phyloP scores from a whole-genome alignment of 2,329 filamentous ascomycete species.

The Beauveria sp. region DNA sequence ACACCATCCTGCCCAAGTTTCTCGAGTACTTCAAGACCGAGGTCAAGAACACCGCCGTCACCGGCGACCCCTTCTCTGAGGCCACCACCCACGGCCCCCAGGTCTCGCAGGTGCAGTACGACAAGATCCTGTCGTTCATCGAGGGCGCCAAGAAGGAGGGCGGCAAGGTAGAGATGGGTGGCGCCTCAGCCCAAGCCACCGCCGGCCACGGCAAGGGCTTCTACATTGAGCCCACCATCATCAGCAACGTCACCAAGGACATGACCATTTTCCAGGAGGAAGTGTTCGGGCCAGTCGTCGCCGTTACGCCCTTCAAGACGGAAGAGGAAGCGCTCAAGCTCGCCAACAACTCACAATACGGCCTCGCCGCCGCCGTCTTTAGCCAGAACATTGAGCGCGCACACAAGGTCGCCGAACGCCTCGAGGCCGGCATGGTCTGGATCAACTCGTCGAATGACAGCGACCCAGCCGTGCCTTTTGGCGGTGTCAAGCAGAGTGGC shows the following conservation, averaged over 20 bases:
- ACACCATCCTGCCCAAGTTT: constrained; percentile 54
- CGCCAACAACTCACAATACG: constrained; percentile 49
- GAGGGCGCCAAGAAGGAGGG: constrained; percentile 62
- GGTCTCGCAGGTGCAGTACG: constrained; percentile 62
- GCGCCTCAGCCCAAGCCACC: constrained; percentile 36
- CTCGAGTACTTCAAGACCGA: constrained; percentile 52
- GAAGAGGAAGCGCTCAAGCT: constrained; percentile 34
- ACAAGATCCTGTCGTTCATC: constrained; percentile 62
- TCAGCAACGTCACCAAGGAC: constrained; percentile 31
- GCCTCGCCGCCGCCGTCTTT: constrained; percentile 55
- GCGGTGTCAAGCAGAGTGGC: constrained; percentile 41
- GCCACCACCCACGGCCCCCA: constrained; percentile 69
- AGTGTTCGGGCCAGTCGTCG: constrained; percentile 38
- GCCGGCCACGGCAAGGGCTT: constrained; percentile 33
- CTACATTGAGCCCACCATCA: constrained; percentile 39
- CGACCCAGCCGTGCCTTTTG: constrained; percentile 36
- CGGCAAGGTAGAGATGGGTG: constrained; percentile 58
- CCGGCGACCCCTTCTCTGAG: constrained; percentile 64
- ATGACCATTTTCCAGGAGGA: constrained; percentile 41
- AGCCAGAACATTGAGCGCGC: constrained; percentile 47
- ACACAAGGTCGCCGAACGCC: constrained; percentile 42
- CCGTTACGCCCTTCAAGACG: constrained; percentile 33
- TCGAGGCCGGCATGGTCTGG: constrained; percentile 54
- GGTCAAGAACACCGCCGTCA: constrained; percentile 50
- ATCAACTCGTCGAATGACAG: constrained; percentile 41